Evolutionary conservation across 345 rosid genomes (phyloP), one percentile per base, ranked within the genome.

Genomic region (Hibiscus tridactylites): DNA sequence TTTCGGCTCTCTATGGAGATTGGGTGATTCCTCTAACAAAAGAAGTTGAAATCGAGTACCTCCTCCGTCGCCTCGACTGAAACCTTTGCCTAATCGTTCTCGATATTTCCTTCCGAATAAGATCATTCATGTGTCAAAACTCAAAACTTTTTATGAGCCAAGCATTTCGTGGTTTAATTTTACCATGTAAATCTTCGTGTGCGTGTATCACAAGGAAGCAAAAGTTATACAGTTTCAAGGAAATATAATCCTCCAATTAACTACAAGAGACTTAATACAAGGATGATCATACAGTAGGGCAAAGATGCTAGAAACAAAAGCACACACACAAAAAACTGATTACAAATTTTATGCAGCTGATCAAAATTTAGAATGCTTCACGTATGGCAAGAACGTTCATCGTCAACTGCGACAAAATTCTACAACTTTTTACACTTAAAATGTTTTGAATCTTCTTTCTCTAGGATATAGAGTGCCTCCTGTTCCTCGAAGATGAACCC

Each of bases 1-100:
- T 84, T 12, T 85, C 89, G 21, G 89, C 83, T 37, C 92, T 94
- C 11, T 94, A 88, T 49, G 87, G 76, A 2, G 90, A 91, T 26
- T 91, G 97, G 97, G 84, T 90, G 12, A 94, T 94, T 66, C 97
- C 97, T 56, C 83, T 91, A 19, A 93, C 98, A 39, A 93, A 91
- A 75, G 73, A 9, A 1, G 97, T 93, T 46, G 81, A 93, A 74
- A 86, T 93, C 35, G 88, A 89, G 77, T 93, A 93, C 81, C 96
- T 91, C 50, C 93, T 91, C 5, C 87, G 83, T 19, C 90, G 98
- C 58, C 81, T 91, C 1, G 88, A 91, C 61, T 90, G 84, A 88
- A 8, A 66, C 12, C 70, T 46, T 26, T 16, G 0, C 52, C n/a
- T 1, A 15, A 3, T 49, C 57, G 42, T 47, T 66, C 60, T 21